Evolutionary conservation across 176 grass and related monocot species (phyloP).

Genomic region (Olyra latifolia): DNA sequence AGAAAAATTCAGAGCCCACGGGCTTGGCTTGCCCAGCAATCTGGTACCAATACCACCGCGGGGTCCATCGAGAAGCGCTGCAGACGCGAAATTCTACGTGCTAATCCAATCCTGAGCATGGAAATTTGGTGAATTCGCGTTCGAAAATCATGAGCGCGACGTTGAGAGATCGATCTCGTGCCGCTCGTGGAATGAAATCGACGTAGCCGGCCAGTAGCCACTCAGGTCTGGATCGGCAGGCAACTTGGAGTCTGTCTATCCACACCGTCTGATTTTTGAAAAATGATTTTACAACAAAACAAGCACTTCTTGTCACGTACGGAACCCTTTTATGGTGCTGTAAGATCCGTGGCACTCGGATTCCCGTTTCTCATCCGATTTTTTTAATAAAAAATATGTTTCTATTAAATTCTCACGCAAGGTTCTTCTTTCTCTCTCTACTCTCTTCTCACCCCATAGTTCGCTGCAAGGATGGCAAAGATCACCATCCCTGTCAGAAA

Average conservation of each 20-base stretch:
- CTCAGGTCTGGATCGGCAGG: not conserved
- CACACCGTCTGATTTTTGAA: too few relatives aligned
- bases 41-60: conserved; percentile 15
- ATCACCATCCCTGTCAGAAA: too few relatives aligned
- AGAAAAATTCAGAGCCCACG: conserved; percentile 11
- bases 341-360: too few relatives aligned
- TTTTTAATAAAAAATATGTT: too few relatives aligned
- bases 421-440: too few relatives aligned
- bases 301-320: too few relatives aligned
- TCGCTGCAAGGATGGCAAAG: too few relatives aligned
- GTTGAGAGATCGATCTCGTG: not conserved
- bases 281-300: too few relatives aligned
- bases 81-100: not conserved
- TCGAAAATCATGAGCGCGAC: not conserved
- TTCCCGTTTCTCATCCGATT: too few relatives aligned
- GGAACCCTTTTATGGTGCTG: too few relatives aligned
- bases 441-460: too few relatives aligned
- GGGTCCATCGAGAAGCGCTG: not conserved
- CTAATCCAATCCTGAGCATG: not conserved
- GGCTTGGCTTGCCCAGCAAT: conserved; percentile 24
- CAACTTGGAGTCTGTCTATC: not conserved
- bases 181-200: conserved; percentile 7
- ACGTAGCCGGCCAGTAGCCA: not conserved
- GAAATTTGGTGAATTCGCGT: not conserved
- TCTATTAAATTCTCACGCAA: too few relatives aligned